Base-by-base conservation (phyloP, 2,329 filamentous ascomycete genomes). In the Fusarium redolens region DNA sequence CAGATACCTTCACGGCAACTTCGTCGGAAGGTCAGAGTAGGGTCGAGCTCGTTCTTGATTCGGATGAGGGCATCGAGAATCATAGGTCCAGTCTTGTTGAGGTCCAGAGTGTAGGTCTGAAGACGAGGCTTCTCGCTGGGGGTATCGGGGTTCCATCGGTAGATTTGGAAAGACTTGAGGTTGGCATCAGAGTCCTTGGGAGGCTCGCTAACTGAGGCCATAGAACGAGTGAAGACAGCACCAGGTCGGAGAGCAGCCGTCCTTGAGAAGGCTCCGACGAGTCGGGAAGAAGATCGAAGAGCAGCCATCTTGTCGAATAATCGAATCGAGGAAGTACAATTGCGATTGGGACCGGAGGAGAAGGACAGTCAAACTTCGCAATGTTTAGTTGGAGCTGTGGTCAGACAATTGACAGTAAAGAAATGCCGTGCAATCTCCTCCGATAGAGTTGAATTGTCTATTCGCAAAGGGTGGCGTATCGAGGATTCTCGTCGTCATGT, bases 81-180 rank as follows among this genome's bases (percentile, higher is more conserved):
- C 96, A 99, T 99, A 76, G 96, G 96, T 37, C 96, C 96, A 45
- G 96, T 99, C 92, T 98, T 98, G 89, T 98, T 98, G 78, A 99
- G 86, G 82, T 99, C 96, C 80, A 99, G 88, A 40, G 93, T 93
- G 86, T 98, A 99, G 77, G 90, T 90, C 88, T 99, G 95, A 93
- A 99, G 97, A 83, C 88, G 89, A 71, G 96, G 96, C 91, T 99
- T 99, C 84, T 93, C 92, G 80, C 91, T 91, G 66, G 96, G 96
- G 82, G 92, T 89, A 82, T 98, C 96, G 69, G 96, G 96, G 83
- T 97, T 97, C 96, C 96, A 99, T 83, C 96, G 91, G 91, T 99
- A 99, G 87, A 99, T 92, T 85, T 97, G 92, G 90, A 99, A 99
- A 57, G 93, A 95, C 92, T 98, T 98, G 86, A 93, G 91, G 78